Evolutionary conservation across 2,329 filamentous ascomycete genomes (phyloP).

Genomic region (Cercospora nicotianae): DNA sequence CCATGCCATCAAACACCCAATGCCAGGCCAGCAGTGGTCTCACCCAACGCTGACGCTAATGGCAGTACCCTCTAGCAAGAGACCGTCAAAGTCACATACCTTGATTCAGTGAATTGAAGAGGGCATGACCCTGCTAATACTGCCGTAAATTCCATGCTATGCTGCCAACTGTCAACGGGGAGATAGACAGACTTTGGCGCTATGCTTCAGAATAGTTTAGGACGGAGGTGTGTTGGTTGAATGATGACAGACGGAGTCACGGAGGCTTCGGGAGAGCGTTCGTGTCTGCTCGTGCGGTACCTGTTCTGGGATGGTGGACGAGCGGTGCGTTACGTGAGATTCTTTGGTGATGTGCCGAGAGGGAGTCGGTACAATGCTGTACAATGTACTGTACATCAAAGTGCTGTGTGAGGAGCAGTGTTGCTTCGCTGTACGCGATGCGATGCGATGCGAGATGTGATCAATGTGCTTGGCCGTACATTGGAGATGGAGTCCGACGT

Average conservation of each 20-base stretch:
- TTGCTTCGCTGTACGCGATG: not conserved
- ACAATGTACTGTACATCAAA: not conserved
- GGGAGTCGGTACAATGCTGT: not conserved
- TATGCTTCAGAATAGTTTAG: conserved; percentile 2
- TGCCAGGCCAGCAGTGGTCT: not conserved
- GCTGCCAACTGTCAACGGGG: not conserved
- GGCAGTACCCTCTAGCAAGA: conserved; percentile 11
- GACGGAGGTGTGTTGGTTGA: not conserved
- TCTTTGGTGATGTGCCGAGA: not conserved
- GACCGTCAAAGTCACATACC: conserved; percentile 12
- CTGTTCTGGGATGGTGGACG: not conserved
- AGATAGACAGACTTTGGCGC: conserved; percentile 4
- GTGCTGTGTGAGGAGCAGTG: not conserved
- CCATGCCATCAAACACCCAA: not conserved
- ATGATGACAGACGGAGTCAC: not conserved
- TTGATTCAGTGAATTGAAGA: conserved; percentile 2
- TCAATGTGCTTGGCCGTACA: not conserved
- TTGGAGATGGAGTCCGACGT: not conserved
- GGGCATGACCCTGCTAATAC: conserved; percentile 1
- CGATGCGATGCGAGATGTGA: not conserved
- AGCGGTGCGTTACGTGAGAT: not conserved
- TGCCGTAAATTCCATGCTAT: not conserved
- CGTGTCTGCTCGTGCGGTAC: not conserved
- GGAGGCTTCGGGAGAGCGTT: not conserved
- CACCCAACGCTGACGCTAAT: not conserved